Evolutionary conservation across 352 stramenopile species (phyloP), one percentile per base, ranked within the genome.

Genomic region (Phytophthora vignae): DNA sequence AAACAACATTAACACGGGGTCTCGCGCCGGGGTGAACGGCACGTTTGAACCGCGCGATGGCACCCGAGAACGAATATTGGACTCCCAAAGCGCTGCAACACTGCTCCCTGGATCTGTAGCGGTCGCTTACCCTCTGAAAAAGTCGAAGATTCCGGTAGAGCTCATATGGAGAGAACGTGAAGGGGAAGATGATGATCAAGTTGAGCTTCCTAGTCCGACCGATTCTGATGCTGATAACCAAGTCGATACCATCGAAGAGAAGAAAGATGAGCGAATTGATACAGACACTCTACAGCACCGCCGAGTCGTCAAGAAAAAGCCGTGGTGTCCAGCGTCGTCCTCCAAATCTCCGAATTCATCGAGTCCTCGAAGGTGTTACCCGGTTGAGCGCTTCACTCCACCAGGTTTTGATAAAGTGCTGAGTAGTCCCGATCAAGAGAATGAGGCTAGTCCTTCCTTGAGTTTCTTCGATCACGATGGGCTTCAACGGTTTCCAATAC

Each of bases 41-140:
- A 70, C 79, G 33, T 90, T 90, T 66, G 79, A 90, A 33, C 83
- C 85, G 19, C 78, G 52, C 29, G 79, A 90, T 10, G 67, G 49
- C 0, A 64, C 73, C 6, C 76, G 83, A 0, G 76, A 91, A 40
- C 57, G 63, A 25, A 58, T 78, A 60, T 11, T 67, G 29, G 69
- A 67, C 25, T 40, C 42, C 1, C 52, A 36, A 63, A 65, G 19
- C 49, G 64, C 64, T 44, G 6, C 54, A 31, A 25, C 29, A 15
- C 17, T 83, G 38, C 6, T 82, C 2, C 44, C 72, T 1, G 7
- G 22, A 21, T 81, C 72, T 7, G 53, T 72, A 4, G 61, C 60
- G 6, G 49, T 81, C 6, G 75, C 78, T 1, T 85, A 85, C 50
- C 78, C 75, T 7, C 36, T 83, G 55, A 55, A 62, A 42, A 31